Conservation (phyloP, 306 rosid species). For the Cucumis sativus region Cucumber_9930_V3 NC_026655.2:748501-749000, state of each 20-base stretch:
- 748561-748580: not conserved
- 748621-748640: not conserved
- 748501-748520: not conserved
- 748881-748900: not conserved
- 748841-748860: conserved; percentile 1
- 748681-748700: not conserved
- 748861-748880: not conserved
- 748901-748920: not conserved
- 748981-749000: not conserved
- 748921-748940: not conserved
- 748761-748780: not conserved
- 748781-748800: conserved; percentile 4
- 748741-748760: not conserved
- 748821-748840: conserved; percentile 6
- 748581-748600: not conserved
- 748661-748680: conserved; percentile 3
- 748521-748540: not conserved
- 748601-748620: not conserved
- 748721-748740: conserved; percentile 7
- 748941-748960: not conserved
- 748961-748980: not conserved
- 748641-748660: not conserved
- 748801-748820: not conserved
- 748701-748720: not conserved
- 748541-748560: conserved; percentile 3